Percentiles rank a stretch among this genome's conserved stretches.
phyloP scores from a whole-genome alignment of 768 basidiomycete species.

The Podaxis pistillaris region DNA sequence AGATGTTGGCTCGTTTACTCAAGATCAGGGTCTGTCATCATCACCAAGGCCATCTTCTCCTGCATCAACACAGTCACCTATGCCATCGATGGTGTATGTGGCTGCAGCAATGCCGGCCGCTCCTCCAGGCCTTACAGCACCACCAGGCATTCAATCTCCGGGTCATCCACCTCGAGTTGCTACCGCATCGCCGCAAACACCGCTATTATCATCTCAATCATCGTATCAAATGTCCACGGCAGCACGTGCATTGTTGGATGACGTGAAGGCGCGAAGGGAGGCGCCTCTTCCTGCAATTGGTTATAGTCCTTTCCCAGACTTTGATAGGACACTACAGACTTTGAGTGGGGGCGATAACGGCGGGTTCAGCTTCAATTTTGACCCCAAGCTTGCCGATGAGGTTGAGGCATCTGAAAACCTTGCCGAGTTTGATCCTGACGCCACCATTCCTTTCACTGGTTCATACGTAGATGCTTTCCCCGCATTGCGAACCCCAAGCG shows the following conservation, averaged over 20 bases:
- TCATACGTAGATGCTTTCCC: constrained; percentile 73
- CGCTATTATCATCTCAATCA: constrained; percentile 52
- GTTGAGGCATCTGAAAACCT: constrained; percentile 37
- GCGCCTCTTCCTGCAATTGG: constrained; percentile 37
- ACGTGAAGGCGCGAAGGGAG: constrained; percentile 76
- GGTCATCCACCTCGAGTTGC: constrained; percentile 47
- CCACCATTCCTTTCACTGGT: constrained; percentile 59
- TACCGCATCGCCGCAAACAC: constrained; percentile 49
- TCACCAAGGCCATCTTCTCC: constrained; percentile 37
- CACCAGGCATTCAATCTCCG: constrained; percentile 64
- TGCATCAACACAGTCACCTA: constrained; percentile 31
- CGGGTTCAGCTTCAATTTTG: constrained; percentile 85
- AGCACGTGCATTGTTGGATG: constrained; percentile 81
- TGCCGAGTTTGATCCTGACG: constrained; percentile 50
- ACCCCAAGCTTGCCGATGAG: constrained; percentile 68
- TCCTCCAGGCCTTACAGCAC: constrained; percentile 54
- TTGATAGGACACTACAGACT: constrained; percentile 79
- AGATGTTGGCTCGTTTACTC: constrained; percentile 45
- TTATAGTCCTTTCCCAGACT: constrained; percentile 80
- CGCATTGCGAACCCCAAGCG: constrained; percentile 42
- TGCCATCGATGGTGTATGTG: constrained; percentile 31
- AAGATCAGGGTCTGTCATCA: constrained; percentile 38
- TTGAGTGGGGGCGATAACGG: constrained; percentile 63
- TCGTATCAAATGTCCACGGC: constrained; percentile 87
- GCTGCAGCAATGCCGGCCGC: constrained; percentile 31